Evolutionary conservation across 306 rosid genomes (phyloP).

Genomic region (Ammopiptanthus mongolicus): DNA sequence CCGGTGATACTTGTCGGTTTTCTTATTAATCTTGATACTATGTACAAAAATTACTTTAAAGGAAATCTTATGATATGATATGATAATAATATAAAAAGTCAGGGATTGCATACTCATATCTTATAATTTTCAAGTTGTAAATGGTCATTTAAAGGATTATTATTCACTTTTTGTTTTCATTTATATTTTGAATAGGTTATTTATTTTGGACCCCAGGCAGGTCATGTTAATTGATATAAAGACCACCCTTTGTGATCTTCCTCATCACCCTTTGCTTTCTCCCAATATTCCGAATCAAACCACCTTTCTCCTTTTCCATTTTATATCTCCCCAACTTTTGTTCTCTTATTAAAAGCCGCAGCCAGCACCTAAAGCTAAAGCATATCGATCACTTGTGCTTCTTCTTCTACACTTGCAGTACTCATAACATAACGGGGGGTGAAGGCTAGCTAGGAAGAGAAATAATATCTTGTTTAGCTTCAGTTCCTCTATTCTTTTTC

Average conservation of each 20-base stretch:
- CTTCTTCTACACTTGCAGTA: not conserved
- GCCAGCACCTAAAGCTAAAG: slow-evolving; percentile 20
- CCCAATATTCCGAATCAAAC: slow-evolving; percentile 26
- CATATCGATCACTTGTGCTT: not conserved
- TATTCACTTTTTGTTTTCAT: not conserved
- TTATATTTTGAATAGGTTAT: not conserved
- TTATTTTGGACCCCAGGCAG: not conserved
- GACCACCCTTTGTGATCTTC: slow-evolving; percentile 27
- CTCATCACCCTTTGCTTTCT: slow-evolving; percentile 20
- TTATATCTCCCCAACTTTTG: slow-evolving; percentile 1
- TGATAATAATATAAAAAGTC: too few species aligned
- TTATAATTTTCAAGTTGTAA: not conserved
- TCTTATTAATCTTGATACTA: too few species aligned
- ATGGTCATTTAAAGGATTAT: not conserved
- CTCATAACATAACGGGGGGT: too few species aligned
- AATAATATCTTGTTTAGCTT: not conserved
- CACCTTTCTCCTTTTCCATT: slow-evolving; percentile 26
- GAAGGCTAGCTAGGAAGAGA: too few species aligned
- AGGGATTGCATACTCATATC: too few species aligned
- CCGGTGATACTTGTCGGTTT: too few species aligned
- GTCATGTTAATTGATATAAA: slow-evolving; percentile 29
- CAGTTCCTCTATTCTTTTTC: slow-evolving; percentile 1
- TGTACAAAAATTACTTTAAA: too few species aligned
- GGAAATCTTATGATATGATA: too few species aligned
- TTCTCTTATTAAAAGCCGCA: slow-evolving; percentile 26